phyloP scores from a whole-genome alignment of 2,329 filamentous ascomycete genomes.

The Fusarium lateritium region DNA sequence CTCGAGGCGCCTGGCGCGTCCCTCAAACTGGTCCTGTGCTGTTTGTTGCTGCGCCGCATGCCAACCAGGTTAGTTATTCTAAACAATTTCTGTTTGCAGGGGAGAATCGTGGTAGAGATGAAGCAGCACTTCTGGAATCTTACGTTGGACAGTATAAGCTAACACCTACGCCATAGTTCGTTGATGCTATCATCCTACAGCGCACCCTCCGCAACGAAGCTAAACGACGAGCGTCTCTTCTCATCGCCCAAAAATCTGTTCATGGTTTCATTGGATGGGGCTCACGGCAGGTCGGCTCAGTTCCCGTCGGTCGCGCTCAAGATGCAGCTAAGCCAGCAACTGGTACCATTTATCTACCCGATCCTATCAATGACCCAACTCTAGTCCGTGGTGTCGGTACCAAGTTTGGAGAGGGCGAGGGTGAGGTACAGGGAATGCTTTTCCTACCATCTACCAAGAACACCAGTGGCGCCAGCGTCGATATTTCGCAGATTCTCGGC shows the following conservation, averaged over 20 bases:
- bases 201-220: slow-evolving; percentile 89
- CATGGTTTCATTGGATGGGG: slow-evolving; percentile 92
- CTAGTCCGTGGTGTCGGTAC: slow-evolving; percentile 85
- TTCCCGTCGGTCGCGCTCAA: slow-evolving; percentile 93
- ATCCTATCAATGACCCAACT: slow-evolving; percentile 87
- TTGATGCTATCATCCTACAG: slow-evolving; percentile 95
- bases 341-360: slow-evolving; percentile 89
- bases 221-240: slow-evolving; percentile 88
- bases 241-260: slow-evolving; percentile 97
- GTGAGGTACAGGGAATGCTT: slow-evolving; percentile 84
- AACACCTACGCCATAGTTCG: slow-evolving; percentile 74
- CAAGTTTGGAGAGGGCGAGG: slow-evolving; percentile 81
- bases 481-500: slow-evolving; percentile 85
- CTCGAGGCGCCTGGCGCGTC: slow-evolving; percentile 94
- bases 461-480: slow-evolving; percentile 80
- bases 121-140: background rate
- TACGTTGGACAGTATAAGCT: slow-evolving; percentile 6
- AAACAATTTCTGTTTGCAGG: background rate
- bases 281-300: slow-evolving; percentile 86
- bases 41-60: slow-evolving; percentile 96
- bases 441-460: slow-evolving; percentile 90
- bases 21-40: slow-evolving; percentile 90
- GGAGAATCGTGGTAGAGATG: background rate
- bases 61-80: slow-evolving; percentile 80
- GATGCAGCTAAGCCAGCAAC: slow-evolving; percentile 85